Evolutionary conservation across 768 basidiomycete genomes (phyloP), one percentile per base, ranked within the genome.

Genomic region (Lentinus tigrinus): DNA sequence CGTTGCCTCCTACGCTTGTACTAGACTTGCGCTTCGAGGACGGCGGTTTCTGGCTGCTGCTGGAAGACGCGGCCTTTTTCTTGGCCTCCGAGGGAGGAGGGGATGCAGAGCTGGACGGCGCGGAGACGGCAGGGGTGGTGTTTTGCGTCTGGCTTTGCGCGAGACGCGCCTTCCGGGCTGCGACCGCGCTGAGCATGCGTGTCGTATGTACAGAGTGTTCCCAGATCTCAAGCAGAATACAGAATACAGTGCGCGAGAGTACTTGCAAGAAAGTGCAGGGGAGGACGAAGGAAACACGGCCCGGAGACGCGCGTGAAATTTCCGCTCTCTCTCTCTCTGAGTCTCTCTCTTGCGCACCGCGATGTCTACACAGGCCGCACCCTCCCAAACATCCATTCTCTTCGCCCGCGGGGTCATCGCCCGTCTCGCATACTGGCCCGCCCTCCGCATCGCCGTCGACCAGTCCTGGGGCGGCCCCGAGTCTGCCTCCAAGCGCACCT

Each of bases 321-420:
- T 17, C 8, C 47, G 28, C 23, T 23, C 50, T 34, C 27, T 36
- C 19, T 39, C 27, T 14, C 28, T 16, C 6, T 5, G 8, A 5
- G 5, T 36, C 51, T 16, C 50, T 17, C 40, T 28, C 42, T 44
- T 36, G 42, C 42, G 50, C 54, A 48, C 47, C 17, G 52, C 51
- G 28, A 64, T 62, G 58, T 58, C 64, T 21, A 57, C 69, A 21
- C 14, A 67, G 16, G 37, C 69, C 4, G 19, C 69, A 26, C 78
- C 82, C 4, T 71, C 82, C 19, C 71, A 78, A 0, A 67, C 78
- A 5, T 78, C 84, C 11, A 68, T 92, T 42, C 81, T 92, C 56
- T 95, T 97, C 65, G 95, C 95, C 13, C 85, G 93, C 21, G 93
- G 93, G 2, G 84, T 90, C 4, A 81, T 96, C 57, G 87, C 94